phyloP scores from a whole-genome alignment of 176 grass and related monocot genomes.

The Otatea glauca region DNA sequence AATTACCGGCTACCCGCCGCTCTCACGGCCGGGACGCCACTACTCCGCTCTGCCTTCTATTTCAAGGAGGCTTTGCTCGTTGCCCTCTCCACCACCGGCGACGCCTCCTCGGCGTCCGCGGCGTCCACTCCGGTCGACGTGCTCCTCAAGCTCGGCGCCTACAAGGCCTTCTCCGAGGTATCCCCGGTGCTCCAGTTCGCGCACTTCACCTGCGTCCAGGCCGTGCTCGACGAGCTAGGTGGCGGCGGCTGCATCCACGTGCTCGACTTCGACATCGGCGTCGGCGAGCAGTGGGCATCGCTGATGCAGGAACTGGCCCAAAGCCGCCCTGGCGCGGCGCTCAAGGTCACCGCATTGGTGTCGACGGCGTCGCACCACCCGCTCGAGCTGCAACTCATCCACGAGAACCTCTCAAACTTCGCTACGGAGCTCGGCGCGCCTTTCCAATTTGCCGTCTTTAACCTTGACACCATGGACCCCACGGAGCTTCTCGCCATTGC shows the following conservation, averaged over 20 bases:
- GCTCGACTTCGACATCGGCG: slow-evolving; percentile 83
- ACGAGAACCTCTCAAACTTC: slow-evolving; percentile 66
- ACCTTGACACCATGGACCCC: slow-evolving; percentile 62
- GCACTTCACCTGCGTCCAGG: slow-evolving; percentile 84
- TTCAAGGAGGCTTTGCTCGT: slow-evolving; percentile 77
- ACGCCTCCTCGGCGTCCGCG: not conserved
- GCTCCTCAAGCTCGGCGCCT: slow-evolving; percentile 64
- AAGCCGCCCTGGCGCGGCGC: slow-evolving; percentile 40
- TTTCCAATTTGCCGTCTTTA: slow-evolving; percentile 59
- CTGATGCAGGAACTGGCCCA: slow-evolving; percentile 82
- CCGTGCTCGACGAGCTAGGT: slow-evolving; percentile 69
- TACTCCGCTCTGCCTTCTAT: slow-evolving; percentile 79
- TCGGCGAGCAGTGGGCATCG: slow-evolving; percentile 80
- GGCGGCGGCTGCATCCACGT: slow-evolving; percentile 65
- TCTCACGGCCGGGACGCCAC: slow-evolving; percentile 51
- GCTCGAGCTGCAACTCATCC: slow-evolving; percentile 69
- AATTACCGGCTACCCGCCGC: slow-evolving; percentile 72
- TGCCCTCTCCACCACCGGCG: slow-evolving; percentile 37
- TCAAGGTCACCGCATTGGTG: slow-evolving; percentile 71
- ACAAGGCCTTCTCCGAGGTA: slow-evolving; percentile 78
- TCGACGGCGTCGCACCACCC: slow-evolving; percentile 52
- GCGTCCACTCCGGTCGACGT: slow-evolving; percentile 54
- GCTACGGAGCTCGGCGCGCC: slow-evolving; percentile 54
- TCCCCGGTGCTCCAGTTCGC: slow-evolving; percentile 77
- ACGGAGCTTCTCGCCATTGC: slow-evolving; percentile 45